Conservation (phyloP, 2,329 filamentous ascomycete genomes). For the Penicillium sp. region DNA sequence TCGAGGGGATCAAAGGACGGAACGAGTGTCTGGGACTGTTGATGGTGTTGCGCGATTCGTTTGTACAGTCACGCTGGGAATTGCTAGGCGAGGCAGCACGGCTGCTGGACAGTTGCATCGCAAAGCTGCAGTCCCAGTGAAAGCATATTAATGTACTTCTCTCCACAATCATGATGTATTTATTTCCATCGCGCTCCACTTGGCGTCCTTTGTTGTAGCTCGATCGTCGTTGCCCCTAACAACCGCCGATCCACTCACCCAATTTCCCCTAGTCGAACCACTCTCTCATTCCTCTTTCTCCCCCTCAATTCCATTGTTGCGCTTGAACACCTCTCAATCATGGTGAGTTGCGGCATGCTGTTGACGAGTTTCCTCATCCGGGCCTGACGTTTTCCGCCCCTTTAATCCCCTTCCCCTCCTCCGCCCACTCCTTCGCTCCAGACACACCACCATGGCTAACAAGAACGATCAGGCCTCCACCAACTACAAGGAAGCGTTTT, state of each 20-base stretch:
- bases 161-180: no score
- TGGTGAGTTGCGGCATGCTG: slow-evolving; percentile 11
- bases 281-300: slow-evolving; percentile 3
- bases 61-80: slow-evolving; percentile 82
- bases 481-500: slow-evolving; percentile 99
- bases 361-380: slow-evolving; percentile 13
- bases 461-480: slow-evolving; percentile 59
- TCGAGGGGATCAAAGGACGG: slow-evolving; percentile 66
- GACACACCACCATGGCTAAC: slow-evolving; percentile 17
- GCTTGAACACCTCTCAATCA: slow-evolving; percentile 4
- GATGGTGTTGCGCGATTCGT: slow-evolving; percentile 73
- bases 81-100: slow-evolving; percentile 79
- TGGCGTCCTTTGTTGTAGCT: no score
- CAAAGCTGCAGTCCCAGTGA: slow-evolving; percentile 43
- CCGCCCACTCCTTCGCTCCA: slow-evolving; percentile 1
- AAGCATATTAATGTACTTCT: no score
- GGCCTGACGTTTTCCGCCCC: slow-evolving; percentile 4
- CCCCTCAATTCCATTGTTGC: slow-evolving; percentile 1
- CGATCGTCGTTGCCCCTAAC: slow-evolving; percentile 18
- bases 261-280: slow-evolving; percentile 4
- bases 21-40: slow-evolving; percentile 79
- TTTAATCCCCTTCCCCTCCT: slow-evolving; percentile 1
- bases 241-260: slow-evolving; percentile 16
- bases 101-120: slow-evolving; percentile 73
- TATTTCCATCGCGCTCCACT: no score